Evolutionary conservation across 495 filamentous ascomycete genomes (phyloP), one percentile per base, ranked within the genome.

Genomic region (Friedmanniomyces simplex): DNA sequence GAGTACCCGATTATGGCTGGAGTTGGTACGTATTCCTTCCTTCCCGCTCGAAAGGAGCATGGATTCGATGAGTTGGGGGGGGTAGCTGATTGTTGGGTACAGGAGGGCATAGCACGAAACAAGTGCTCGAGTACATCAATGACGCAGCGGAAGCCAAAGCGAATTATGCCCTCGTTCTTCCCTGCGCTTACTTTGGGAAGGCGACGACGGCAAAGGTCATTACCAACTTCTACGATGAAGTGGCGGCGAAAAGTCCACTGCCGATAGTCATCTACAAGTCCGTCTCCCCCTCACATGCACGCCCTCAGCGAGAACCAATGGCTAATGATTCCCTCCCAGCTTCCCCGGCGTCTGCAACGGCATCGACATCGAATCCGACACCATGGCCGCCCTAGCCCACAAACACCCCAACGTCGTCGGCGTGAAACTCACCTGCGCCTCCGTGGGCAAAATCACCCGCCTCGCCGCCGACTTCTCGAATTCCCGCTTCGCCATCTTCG

Each of bases 371-470:
- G 81, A 84, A 61, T 84, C 79, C 1, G 80, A 80, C 26, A 76
- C 76, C 0, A 81, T 88, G 22, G 66, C 77, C 0, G 65, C 68
- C 3, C 75, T 88, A 18, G 79, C 76, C 0, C 67, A 69, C 7
- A 52, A 64, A 14, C 73, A 80, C 43, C 60, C 70, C 10, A 81
- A 81, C 47, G 76, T 81, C 30, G 79, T 81, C 1, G 85, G 85
- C 37, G 79, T 84, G 4, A 88, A 88, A 61, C 67, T 89, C 46
- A 86, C 83, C 20, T 87, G 83, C 63, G 85, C 79, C 1, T 80
- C 76, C 42, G 83, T 87, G 32, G 85, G 79, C 32, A 88, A 88
- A 61, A 79, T 82, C 62, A 78, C 78, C 18, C 72, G 80, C 8
- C 66, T 82, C 0, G 69, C 82, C 5, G 80, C 76, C 42, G 74